A percentile compares a stretch with the other conserved stretches of the same genome.
Conservation (phyloP, 2,329 filamentous ascomycete species). For the Penicillium sp. region DNA sequence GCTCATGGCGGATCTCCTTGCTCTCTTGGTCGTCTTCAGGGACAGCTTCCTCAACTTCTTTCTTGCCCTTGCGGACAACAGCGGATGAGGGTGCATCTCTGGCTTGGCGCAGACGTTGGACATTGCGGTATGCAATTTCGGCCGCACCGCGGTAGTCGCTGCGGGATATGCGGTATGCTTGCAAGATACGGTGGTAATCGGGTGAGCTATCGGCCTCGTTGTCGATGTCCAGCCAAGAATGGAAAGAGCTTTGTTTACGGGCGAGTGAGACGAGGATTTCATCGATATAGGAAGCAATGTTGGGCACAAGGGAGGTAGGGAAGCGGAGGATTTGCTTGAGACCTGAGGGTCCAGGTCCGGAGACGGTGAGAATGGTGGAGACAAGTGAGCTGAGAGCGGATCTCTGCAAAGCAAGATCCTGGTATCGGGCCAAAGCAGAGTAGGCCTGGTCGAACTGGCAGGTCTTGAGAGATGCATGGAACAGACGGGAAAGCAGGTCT, state of each 20-base stretch:
- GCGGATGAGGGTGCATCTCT: constrained; percentile 34
- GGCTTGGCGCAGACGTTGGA: constrained; percentile 51
- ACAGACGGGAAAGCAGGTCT: constrained; percentile 80
- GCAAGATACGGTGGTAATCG: constrained; percentile 85
- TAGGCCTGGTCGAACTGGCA: constrained; percentile 83
- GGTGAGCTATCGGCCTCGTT: constrained; percentile 45
- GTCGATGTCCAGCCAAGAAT: constrained; percentile 39
- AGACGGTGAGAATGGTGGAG: constrained; percentile 44
- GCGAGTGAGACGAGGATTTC: constrained; percentile 73
- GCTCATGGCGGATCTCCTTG: constrained; percentile 64
- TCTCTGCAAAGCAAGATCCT: constrained; percentile 69
- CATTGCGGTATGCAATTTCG: constrained; percentile 56
- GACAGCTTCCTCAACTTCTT: constrained; percentile 31
- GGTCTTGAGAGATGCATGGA: constrained; percentile 76
- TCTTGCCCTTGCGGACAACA: constrained; percentile 38
- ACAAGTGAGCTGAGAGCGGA: constrained; percentile 70
- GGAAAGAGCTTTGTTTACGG: constrained; percentile 66
- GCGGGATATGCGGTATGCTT: constrained; percentile 82
- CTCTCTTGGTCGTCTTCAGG: constrained; percentile 50
- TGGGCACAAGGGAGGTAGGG: constrained; percentile 64
- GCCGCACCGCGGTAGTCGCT: constrained; percentile 82
- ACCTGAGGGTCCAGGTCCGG: constrained; percentile 40
- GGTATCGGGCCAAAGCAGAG: constrained; percentile 71
- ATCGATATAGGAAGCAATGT: constrained; percentile 76
- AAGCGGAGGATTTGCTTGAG: constrained; percentile 68